Evolutionary conservation across 1,284 basidiomycete genomes (phyloP), one percentile per base, ranked within the genome.

Genomic region (Sporisorium iseilematis-ciliati): DNA sequence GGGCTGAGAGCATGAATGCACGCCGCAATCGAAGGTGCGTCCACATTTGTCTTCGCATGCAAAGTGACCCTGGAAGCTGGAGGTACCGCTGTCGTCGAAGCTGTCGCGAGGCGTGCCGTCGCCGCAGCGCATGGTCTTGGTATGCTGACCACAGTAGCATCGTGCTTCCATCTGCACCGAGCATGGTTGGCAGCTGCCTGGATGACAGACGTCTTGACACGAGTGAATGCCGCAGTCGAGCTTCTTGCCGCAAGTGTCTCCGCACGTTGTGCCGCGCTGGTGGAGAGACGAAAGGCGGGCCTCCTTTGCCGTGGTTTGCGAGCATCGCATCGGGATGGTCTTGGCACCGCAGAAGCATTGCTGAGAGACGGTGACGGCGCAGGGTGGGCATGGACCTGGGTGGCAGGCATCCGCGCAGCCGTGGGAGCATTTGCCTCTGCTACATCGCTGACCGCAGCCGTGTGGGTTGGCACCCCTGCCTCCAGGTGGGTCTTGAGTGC

Each of bases 351-450:
- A 85, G 65, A 80, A 84, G 62, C 83, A 85, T 16, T 75, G 65
- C 50, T 80, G 76, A 5, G 70, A 65, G n/a, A 85, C 72, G 11
- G 77, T 80, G 14, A 83, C 81, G 0, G 78, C 72, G 63, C 83
- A 85, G 0, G 82, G 80, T 10, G 83, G 82, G 42, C 83, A 85
- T 0, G 83, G 82, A 20, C 81, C 83, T 4, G 83, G 82, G 52
- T 85, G 83, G 48, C 83, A 85, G 16, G 65, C 52, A 38, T 75
- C 76, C 10, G 79, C 68, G 48, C 82, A 83, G 8, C 83, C 83
- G 43, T 85, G 80, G 8, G 56, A n/a, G 52, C 83, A 85, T 21
- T 76, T 77, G 4, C 74, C 78, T 14, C 78, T 67, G 31, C 61
- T 65, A 50, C 81, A 82, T 18, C 68, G 67, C 50, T 78, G 68